Conservation (phyloP, 192 early-diverging fungal species). For the Coemansia sp. region DNA sequence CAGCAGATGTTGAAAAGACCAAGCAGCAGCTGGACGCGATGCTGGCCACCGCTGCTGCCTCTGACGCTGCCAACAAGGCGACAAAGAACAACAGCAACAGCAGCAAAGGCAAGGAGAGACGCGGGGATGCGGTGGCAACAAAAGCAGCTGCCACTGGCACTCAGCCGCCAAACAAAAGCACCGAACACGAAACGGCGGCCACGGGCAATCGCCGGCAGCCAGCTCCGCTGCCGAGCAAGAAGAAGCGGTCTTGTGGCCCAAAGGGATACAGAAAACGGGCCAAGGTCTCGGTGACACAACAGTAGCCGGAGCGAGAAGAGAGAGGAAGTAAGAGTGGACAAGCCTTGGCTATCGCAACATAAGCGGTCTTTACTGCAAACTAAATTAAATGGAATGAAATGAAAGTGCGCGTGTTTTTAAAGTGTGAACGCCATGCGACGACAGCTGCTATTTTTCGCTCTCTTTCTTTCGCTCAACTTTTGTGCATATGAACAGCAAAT, state of each 20-base stretch:
- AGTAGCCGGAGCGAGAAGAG: not conserved
- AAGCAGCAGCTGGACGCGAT: constrained; percentile 12
- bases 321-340: not conserved
- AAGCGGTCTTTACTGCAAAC: not conserved
- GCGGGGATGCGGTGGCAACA: not conserved
- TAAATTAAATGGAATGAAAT: too few relatives aligned
- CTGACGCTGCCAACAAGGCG: not conserved
- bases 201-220: not conserved
- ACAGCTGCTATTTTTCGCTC: too few relatives aligned
- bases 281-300: constrained; percentile 13
- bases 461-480: too few relatives aligned
- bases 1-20: constrained; percentile 20
- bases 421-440: too few relatives aligned
- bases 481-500: too few relatives aligned
- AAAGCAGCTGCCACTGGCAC: not conserved
- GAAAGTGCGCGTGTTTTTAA: too few relatives aligned
- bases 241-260: constrained; percentile 19
- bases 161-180: constrained; percentile 1
- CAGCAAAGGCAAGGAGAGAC: not conserved
- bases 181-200: not conserved
- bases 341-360: not conserved
- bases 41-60: not conserved
- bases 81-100: not conserved
- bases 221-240: constrained; percentile 5
- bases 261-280: constrained; percentile 27